Base-by-base conservation (phyloP, 441 rosid species). In the Populus hybrid region DNA sequence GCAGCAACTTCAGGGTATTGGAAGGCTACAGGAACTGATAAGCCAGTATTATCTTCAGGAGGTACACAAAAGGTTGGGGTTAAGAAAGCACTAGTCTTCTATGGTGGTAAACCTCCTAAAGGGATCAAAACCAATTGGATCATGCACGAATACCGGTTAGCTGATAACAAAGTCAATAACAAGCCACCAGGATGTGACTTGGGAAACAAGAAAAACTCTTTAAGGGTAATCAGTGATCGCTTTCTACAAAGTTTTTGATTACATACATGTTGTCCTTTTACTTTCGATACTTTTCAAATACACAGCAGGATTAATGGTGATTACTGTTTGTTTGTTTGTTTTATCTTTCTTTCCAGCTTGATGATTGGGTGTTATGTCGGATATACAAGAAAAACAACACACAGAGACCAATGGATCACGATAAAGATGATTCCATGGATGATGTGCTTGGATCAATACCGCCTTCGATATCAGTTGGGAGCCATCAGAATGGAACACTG, bases 1-100 rank as follows among this genome's bases (percentile, higher is more conserved):
- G 97, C 99, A 32, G 99, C 99, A 42, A 92, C 98, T 61, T 95
- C 98, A 18, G 99, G 99, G 71, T 95, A 95, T 67, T 95, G 99
- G 99, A 95, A 95, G 84, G 99, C 99, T 7, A 95, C 99, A 0
- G 99, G 98, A 74, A 95, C 97, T 0, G 99, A 95, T 80, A 95
- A 93, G 81, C 97, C 97, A 9, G 88, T 95, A 30, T 79, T 93
- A 77, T 86, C 92, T 1, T 85, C 87, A 6, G 86, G 82, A 5
- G 90, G 92, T 21, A 85, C 83, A 28, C 94, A 89, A 61, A 95
- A 93, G 80, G 94, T 93, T 57, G 99, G 99, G 0, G 99, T 95
- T 18, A 95, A 95, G 73, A 95, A 93, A 71, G 98, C 99, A 0
- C 88, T 95, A 50, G 99, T 95, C 20, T 95, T 95, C 84, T 95